A percentile compares a stretch with the other conserved stretches of the same genome.
phyloP scores from a whole-genome alignment of 306 rosid species.

The Corylus americana region DNA sequence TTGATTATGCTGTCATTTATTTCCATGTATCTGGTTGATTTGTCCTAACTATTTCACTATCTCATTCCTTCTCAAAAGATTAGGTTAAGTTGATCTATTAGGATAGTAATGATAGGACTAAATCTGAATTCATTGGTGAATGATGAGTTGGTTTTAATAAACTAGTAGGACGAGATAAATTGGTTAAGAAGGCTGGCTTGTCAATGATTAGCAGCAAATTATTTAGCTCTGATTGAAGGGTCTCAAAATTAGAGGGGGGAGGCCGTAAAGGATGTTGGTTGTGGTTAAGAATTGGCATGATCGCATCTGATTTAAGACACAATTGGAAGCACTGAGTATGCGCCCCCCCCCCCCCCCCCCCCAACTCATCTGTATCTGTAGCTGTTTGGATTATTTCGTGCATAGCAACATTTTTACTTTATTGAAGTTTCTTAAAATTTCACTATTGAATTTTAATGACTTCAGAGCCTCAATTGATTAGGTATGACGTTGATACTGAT shows the following conservation, averaged over 20 bases:
- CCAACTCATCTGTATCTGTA: slow-evolving; percentile 1
- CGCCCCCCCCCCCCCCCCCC: slow-evolving; percentile 18
- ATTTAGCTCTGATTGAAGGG: not conserved
- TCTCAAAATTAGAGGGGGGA: not conserved
- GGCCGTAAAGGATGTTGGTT: slow-evolving; percentile 6
- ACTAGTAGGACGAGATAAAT: not conserved
- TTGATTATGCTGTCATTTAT: not conserved
- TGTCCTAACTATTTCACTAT: not conserved
- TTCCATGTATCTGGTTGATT: not conserved
- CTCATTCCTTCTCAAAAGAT: not conserved
- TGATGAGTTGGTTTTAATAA: not conserved
- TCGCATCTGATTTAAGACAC: not conserved
- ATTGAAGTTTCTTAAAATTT: slow-evolving; percentile 17
- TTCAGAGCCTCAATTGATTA: slow-evolving; percentile 41
- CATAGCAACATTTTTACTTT: slow-evolving; percentile 9
- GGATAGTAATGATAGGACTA: not conserved
- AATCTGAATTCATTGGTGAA: not conserved
- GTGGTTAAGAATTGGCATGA: not conserved
- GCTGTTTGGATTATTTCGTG: slow-evolving; percentile 6
- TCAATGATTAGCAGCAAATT: not conserved
- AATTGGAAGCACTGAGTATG: slow-evolving; percentile 2
- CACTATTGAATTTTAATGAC: slow-evolving; percentile 39
- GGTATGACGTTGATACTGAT: slow-evolving; percentile 98
- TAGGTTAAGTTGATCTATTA: not conserved
- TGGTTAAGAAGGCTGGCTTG: not conserved